Evolutionary conservation across 768 basidiomycete genomes (phyloP), one percentile per base, ranked within the genome.

Genomic region (Arthromyces matolae): DNA sequence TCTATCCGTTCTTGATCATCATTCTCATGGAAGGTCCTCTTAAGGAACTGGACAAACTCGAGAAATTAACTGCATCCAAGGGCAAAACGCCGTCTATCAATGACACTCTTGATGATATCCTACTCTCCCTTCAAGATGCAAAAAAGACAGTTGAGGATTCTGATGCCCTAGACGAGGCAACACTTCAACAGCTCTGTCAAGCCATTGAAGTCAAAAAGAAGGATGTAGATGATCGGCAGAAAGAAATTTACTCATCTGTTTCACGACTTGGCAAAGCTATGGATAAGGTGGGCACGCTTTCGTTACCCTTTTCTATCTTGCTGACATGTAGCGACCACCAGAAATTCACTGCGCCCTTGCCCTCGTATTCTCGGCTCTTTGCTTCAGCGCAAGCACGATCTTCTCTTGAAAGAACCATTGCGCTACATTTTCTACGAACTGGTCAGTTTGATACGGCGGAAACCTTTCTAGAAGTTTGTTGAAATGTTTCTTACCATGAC

Each of bases 181-280:
- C 74, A 12, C 65, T 85, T 10, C 67, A 64, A 25, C 61, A 72
- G 7, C 68, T 90, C 8, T 69, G 76, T 14, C 78, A 77, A 60
- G 72, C 74, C 2, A 76, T 90, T 2, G 87, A 89, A 40, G 64
- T 71, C 0, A 80, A 68, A 65, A 93, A 89, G 82, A 92, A 84
- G 63, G 89, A 90, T 49, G 73, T 93, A 1, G 89, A 91, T 48
- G 89, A 93, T 28, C 77, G 84, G 3, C 84, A 93, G 72, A 97
- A 94, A 65, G 93, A 93, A 56, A 76, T 92, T 27, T 90, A 94
- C 58, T 79, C 76, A 16, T 81, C 84, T 2, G 67, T 96, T 8
- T 79, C 83, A 22, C 80, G 81, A 55, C 73, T 94, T 29, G 91
- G 90, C 23, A 97, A 93, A 68, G 77, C 83, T 0, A 65, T 97